phyloP scores from a whole-genome alignment of 495 filamentous ascomycete species.

The Staphylotrichum longicolle region DNA sequence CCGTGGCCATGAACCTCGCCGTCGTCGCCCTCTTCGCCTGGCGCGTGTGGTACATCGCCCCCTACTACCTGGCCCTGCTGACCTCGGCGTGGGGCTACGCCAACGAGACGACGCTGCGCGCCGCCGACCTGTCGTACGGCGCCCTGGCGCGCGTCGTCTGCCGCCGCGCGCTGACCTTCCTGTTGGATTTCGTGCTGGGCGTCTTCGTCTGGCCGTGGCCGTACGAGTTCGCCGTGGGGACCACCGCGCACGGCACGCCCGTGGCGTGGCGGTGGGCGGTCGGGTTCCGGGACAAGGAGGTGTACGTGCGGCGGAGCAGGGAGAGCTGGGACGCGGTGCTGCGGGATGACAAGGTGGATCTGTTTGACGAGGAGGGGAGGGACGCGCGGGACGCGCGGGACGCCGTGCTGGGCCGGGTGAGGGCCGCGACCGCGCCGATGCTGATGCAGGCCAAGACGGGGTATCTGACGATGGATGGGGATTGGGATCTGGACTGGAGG shows the following conservation, averaged over 20 bases:
- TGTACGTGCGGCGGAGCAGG: constrained; percentile 69
- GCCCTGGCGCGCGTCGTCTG: constrained; percentile 51
- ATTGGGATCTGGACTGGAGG: constrained; percentile 79
- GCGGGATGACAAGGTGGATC: constrained; percentile 25
- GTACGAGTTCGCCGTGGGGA: constrained; percentile 60
- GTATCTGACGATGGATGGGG: constrained; percentile 70
- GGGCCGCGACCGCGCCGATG: constrained; percentile 57
- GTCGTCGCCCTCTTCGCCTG: constrained; percentile 58
- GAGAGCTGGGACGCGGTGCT: constrained; percentile 53
- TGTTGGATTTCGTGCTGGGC: constrained; percentile 68
- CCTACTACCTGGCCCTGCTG: constrained; percentile 64
- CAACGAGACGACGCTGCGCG: constrained; percentile 58
- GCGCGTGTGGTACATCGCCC: constrained; percentile 59
- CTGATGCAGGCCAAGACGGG: constrained; percentile 68
- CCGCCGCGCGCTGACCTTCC: constrained; percentile 57
- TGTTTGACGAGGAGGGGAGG: neutral
- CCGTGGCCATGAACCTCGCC: constrained; percentile 63
- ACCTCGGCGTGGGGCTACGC: constrained; percentile 58
- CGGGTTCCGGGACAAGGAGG: constrained; percentile 67
- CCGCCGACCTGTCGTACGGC: constrained; percentile 47
- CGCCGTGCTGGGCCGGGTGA: constrained; percentile 38
- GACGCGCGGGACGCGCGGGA: constrained; percentile 25
- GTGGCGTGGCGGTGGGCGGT: constrained; percentile 65
- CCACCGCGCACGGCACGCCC: constrained; percentile 55
- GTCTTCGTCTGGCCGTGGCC: constrained; percentile 75